These are phyloP conservation scores for Thermothelomyces thermophilus DNA, from an alignment of 2,329 filamentous ascomycete species.

Conservation along the genomic window DNA sequence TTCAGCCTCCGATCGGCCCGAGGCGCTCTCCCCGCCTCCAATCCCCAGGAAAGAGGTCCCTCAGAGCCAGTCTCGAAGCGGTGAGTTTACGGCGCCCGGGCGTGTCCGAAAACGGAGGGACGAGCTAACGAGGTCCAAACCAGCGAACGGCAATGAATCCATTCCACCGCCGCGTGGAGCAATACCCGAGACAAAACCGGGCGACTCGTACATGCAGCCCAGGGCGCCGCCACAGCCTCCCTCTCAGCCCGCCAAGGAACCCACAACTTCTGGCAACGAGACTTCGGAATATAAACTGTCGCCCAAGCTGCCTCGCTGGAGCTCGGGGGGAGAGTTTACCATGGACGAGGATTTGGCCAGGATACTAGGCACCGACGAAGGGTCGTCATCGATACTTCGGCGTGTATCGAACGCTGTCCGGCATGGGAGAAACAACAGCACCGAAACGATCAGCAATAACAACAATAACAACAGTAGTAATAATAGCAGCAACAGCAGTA, in stretches of 20 bases:
- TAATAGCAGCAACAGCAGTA: slow-evolving; percentile 61
- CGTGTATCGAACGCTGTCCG: slow-evolving; percentile 90
- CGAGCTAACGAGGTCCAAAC: slow-evolving; percentile 19
- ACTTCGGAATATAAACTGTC: slow-evolving; percentile 46
- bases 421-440: slow-evolving; percentile 83
- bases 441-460: slow-evolving; percentile 44
- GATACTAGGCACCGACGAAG: slow-evolving; percentile 72
- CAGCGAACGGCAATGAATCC: slow-evolving; percentile 32
- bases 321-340: slow-evolving; percentile 77
- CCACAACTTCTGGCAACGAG: slow-evolving; percentile 37
- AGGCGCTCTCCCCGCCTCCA: slow-evolving; percentile 38
- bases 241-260: slow-evolving; percentile 40
- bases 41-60: slow-evolving; percentile 62
- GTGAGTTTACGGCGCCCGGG: slow-evolving; percentile 32
- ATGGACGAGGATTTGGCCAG: slow-evolving; percentile 95
- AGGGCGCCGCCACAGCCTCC: slow-evolving; percentile 51
- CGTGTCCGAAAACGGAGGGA: slow-evolving; percentile 3
- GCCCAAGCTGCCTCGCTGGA: slow-evolving; percentile 66
- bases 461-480: slow-evolving; percentile 54
- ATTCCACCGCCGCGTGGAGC: slow-evolving; percentile 26
- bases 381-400: slow-evolving; percentile 72
- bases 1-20: slow-evolving; percentile 34
- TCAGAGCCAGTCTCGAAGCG: slow-evolving; percentile 33
- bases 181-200: slow-evolving; percentile 37
- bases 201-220: slow-evolving; percentile 52